These are phyloP conservation scores for Boletus fagicola DNA, from an alignment of 768 basidiomycete genomes.

Conservation along the genomic window DNA sequence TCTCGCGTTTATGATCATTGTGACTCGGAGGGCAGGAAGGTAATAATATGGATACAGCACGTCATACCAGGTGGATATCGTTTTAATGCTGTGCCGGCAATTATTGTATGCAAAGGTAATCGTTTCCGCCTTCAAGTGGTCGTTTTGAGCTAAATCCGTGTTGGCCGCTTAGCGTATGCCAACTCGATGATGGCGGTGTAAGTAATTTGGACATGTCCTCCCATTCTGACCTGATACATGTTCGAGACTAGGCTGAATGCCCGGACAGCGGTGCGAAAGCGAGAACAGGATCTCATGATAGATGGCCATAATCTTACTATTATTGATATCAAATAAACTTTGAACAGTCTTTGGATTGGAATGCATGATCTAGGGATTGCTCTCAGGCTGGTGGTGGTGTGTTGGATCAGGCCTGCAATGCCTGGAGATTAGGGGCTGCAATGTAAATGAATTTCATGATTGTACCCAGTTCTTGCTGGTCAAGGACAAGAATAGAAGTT, in stretches of 20 bases:
- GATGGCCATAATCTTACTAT: neutral
- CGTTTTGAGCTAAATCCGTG: no score
- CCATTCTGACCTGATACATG: neutral
- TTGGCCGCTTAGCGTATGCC: no score
- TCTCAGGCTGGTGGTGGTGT: no score
- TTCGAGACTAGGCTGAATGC: conserved; percentile 4
- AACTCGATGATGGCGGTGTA: no score
- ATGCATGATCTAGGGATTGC: no score
- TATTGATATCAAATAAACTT: conserved; percentile 34
- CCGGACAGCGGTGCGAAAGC: conserved; percentile 1
- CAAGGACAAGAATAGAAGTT: no score
- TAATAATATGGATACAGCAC: neutral
- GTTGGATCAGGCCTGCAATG: no score
- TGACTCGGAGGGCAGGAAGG: neutral
- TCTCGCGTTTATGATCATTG: no score
- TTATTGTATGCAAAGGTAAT: conserved; percentile 4
- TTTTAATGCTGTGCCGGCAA: neutral
- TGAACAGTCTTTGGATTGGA: no score
- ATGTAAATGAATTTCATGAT: no score
- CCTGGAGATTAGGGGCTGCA: no score
- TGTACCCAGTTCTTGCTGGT: no score
- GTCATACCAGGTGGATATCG: neutral
- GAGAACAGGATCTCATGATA: neutral
- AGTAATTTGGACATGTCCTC: neutral
- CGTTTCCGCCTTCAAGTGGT: neutral